Evolutionary conservation across 2,329 filamentous ascomycete species (phyloP).

Genomic region (Sphaceloma murrayae): DNA sequence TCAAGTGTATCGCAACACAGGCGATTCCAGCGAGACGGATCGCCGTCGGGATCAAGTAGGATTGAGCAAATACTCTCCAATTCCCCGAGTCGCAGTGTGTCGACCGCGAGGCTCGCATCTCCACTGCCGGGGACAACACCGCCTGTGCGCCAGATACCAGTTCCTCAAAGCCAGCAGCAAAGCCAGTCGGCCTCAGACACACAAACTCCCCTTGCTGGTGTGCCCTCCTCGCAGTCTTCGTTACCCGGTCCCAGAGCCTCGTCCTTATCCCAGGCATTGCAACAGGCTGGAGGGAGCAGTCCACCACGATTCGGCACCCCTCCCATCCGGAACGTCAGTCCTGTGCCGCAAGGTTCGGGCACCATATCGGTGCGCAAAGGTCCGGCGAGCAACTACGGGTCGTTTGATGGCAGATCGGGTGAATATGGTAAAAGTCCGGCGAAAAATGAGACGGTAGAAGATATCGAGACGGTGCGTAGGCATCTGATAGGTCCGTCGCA

Average conservation of each 20-base stretch:
- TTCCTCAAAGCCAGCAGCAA: slow-evolving; percentile 37
- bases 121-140: slow-evolving; percentile 44
- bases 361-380: slow-evolving; percentile 39
- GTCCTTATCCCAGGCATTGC: slow-evolving; percentile 78
- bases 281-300: slow-evolving; percentile 59
- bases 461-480: slow-evolving; percentile 81
- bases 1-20: slow-evolving; percentile 11
- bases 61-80: slow-evolving; percentile 1
- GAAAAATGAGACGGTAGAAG: slow-evolving; percentile 53
- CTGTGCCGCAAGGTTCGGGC: slow-evolving; percentile 44
- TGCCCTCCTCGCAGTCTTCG: slow-evolving; percentile 43
- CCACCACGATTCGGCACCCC: slow-evolving; percentile 58
- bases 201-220: slow-evolving; percentile 54
- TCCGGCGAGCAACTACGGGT: slow-evolving; percentile 70
- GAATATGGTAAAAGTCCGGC: slow-evolving; percentile 41
- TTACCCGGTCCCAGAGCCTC: slow-evolving; percentile 72
- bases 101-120: slow-evolving; percentile 47
- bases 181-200: slow-evolving; percentile 29
- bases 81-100: slow-evolving; percentile 24
- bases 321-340: slow-evolving; percentile 39
- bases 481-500: slow-evolving; percentile 69
- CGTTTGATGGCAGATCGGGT: slow-evolving; percentile 61
- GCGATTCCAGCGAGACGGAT: slow-evolving; percentile 1
- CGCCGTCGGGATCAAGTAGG: slow-evolving; percentile 1
- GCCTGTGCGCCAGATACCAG: slow-evolving; percentile 42